These are phyloP conservation scores for Malassezia caprae DNA, from an alignment of 1,284 basidiomycete species.

Conservation along the genomic window DNA sequence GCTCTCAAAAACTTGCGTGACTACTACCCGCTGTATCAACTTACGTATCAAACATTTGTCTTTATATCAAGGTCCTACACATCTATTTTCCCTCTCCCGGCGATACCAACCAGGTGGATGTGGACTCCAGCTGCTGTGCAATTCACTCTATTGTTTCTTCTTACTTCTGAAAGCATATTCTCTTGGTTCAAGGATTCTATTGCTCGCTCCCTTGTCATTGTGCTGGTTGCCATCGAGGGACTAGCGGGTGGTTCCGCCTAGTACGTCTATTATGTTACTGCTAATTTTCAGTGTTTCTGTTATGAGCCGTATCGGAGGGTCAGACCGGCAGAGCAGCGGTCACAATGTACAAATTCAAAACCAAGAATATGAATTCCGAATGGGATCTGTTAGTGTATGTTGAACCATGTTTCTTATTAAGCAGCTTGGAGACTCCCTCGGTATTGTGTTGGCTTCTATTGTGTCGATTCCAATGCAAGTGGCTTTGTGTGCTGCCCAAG, in stretches of 20 bases:
- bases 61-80: slow-evolving; percentile 90
- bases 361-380: slow-evolving; percentile 45
- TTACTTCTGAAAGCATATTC: slow-evolving; percentile 57
- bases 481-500: slow-evolving; percentile 30
- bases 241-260: slow-evolving; percentile 35
- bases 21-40: slow-evolving; percentile 68
- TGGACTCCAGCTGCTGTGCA: slow-evolving; percentile 66
- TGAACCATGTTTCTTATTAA: background rate
- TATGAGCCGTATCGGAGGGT: slow-evolving; percentile 34
- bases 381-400: slow-evolving; percentile 41
- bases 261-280: background rate
- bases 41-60: slow-evolving; percentile 65
- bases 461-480: slow-evolving; percentile 43
- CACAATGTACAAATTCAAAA: slow-evolving; percentile 9
- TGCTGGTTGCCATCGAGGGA: slow-evolving; percentile 41
- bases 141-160: slow-evolving; percentile 56
- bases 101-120: slow-evolving; percentile 64
- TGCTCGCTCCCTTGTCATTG: slow-evolving; percentile 38
- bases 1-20: slow-evolving; percentile 77
- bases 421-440: slow-evolving; percentile 39
- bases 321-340: slow-evolving; percentile 15
- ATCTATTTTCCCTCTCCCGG: slow-evolving; percentile 67
- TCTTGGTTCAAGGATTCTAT: slow-evolving; percentile 39
- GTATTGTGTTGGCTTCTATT: slow-evolving; percentile 37
- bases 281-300: slow-evolving; percentile 21